Evolutionary conservation across 352 stramenopile genomes (phyloP).

Genomic region (Pythium rhizo-oryzae): DNA sequence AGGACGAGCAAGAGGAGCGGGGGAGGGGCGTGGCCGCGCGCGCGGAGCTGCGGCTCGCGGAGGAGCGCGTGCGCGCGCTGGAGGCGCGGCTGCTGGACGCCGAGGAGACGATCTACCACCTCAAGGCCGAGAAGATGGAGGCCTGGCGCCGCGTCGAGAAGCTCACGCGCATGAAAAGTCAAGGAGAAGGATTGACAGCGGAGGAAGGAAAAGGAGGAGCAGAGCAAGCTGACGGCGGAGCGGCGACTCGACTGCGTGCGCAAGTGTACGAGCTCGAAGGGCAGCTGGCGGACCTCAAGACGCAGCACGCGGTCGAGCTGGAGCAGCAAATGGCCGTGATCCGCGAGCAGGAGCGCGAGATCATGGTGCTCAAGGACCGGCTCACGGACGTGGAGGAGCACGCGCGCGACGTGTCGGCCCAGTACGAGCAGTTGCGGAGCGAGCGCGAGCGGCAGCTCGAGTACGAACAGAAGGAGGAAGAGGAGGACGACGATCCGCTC

Average conservation of each 20-base stretch:
- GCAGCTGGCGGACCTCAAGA: constrained; percentile 37
- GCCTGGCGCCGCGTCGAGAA: constrained; percentile 58
- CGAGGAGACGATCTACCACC: constrained; percentile 76
- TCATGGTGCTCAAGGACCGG: constrained; percentile 41
- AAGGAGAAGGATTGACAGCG: neutral
- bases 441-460: constrained; percentile 3
- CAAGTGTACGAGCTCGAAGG: constrained; percentile 48
- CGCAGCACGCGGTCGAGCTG: constrained; percentile 44
- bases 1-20: constrained; percentile 16
- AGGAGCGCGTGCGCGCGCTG: constrained; percentile 54
- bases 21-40: neutral
- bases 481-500: constrained; percentile 5
- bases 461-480: constrained; percentile 11
- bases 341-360: constrained; percentile 58
- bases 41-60: constrained; percentile 54
- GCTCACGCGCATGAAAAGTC: constrained; percentile 27
- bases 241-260: constrained; percentile 10
- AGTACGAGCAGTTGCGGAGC: constrained; percentile 10
- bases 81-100: constrained; percentile 61
- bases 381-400: constrained; percentile 29
- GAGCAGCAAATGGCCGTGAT: constrained; percentile 65
- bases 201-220: neutral
- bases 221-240: no score
- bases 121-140: constrained; percentile 70
- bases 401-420: constrained; percentile 3